These are phyloP conservation scores for Knoxia roxburghii DNA, from an alignment of 257 asterid species.

Conservation along the genomic window DNA sequence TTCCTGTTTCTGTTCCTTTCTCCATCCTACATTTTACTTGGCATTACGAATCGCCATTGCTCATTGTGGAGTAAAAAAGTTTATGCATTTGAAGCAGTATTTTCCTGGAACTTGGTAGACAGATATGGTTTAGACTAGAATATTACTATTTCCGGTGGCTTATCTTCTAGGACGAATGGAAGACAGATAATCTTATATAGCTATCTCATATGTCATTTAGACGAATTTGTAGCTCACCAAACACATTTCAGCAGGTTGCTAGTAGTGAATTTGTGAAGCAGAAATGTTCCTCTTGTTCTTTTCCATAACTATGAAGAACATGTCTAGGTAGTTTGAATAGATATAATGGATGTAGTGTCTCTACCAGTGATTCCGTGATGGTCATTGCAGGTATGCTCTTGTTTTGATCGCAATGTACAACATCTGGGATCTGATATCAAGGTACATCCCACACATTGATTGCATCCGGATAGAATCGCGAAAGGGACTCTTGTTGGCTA, in stretches of 20 bases:
- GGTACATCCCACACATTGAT: slow-evolving; percentile 28
- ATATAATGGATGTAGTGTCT: not conserved
- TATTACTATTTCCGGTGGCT: too few species aligned
- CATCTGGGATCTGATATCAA: slow-evolving; percentile 28
- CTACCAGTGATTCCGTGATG: not conserved
- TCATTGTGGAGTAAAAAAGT: too few species aligned
- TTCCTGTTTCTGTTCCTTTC: not conserved
- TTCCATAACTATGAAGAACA: not conserved
- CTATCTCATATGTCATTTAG: too few species aligned
- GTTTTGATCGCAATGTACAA: slow-evolving; percentile 34
- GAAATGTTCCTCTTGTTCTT: too few species aligned
- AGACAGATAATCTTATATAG: not conserved
- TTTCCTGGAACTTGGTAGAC: too few species aligned
- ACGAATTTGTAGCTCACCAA: not conserved
- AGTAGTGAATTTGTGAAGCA: not conserved
- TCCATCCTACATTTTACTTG: too few species aligned
- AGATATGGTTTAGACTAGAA: too few species aligned
- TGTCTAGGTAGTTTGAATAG: too few species aligned
- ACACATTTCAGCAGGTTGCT: not conserved
- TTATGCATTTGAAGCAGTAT: too few species aligned
- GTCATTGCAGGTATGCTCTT: slow-evolving; percentile 26
- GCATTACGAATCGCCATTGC: not conserved
- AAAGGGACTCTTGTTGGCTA: slow-evolving; percentile 27
- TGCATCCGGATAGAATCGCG: slow-evolving; percentile 22
- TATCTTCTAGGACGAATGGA: too few species aligned